Conservation (phyloP, 2,329 filamentous ascomycete species). For the Bisporella sp. region DNA sequence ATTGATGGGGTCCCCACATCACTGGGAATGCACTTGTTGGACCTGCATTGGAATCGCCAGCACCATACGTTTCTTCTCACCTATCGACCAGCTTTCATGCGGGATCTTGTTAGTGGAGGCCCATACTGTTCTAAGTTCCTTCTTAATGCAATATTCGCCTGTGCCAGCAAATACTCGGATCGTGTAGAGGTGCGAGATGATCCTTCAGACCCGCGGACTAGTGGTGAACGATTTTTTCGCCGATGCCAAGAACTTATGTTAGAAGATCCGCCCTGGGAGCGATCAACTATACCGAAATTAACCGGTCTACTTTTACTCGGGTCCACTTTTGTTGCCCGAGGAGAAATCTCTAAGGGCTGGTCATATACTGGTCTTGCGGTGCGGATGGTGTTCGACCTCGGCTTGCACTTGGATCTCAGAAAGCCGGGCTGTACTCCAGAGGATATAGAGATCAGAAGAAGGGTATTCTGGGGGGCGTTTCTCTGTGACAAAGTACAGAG, state of each 20-base stretch:
- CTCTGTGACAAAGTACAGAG: constrained; percentile 26
- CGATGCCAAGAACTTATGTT: constrained; percentile 20
- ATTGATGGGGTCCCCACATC: constrained; percentile 23
- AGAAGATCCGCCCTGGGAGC: constrained; percentile 11
- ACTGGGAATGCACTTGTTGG: constrained; percentile 30
- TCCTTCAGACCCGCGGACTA: constrained; percentile 14
- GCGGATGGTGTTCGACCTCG: constrained; percentile 35
- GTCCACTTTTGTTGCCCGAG: constrained; percentile 20
- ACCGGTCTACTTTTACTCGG: constrained; percentile 23
- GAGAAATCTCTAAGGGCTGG: constrained; percentile 20
- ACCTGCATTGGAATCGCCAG: constrained; percentile 34
- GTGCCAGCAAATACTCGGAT: constrained; percentile 21
- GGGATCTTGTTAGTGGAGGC: constrained; percentile 26
- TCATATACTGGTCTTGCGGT: constrained; percentile 30
- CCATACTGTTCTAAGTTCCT: constrained; percentile 30
- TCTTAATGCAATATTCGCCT: constrained; percentile 29
- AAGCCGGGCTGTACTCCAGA: constrained; percentile 25
- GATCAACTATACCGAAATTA: constrained; percentile 22
- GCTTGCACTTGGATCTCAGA: constrained; percentile 32
- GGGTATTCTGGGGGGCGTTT: constrained; percentile 28
- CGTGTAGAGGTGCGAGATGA: constrained; percentile 16
- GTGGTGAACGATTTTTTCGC: constrained; percentile 18
- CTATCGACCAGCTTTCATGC: constrained; percentile 33
- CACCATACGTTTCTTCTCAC: constrained; percentile 32
- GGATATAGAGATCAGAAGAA: constrained; percentile 23